Conservation (phyloP, 2,329 filamentous ascomycete species). For the Paracoccidioides brasiliensis region DNA sequence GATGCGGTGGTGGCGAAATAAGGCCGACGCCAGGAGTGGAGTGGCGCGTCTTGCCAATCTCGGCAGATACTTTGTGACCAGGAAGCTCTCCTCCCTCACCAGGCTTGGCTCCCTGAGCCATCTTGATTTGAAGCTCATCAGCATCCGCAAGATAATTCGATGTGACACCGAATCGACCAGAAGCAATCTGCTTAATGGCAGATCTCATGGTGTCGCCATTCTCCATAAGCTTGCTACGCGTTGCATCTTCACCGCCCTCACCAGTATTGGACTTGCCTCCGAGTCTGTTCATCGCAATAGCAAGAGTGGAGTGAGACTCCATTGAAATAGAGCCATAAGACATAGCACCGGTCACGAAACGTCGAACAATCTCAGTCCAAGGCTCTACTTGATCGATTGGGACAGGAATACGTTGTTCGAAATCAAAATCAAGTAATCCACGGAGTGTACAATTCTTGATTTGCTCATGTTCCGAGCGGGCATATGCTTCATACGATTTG, state of each 20-base stretch:
- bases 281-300: conserved; percentile 91
- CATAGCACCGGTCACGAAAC: conserved; percentile 96
- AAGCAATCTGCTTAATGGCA: conserved; percentile 94
- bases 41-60: conserved; percentile 87
- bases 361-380: conserved; percentile 93
- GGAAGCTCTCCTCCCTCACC: conserved; percentile 95
- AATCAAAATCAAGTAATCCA: conserved; percentile 90
- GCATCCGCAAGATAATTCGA: conserved; percentile 89
- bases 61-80: conserved; percentile 89
- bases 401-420: conserved; percentile 70
- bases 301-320: conserved; percentile 92
- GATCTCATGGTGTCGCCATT: conserved; percentile 96
- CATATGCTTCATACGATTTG: conserved; percentile 96
- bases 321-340: conserved; percentile 97
- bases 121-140: conserved; percentile 97
- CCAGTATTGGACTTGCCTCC: conserved; percentile 97
- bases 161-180: conserved; percentile 90
- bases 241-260: conserved; percentile 90
- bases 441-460: conserved; percentile 94
- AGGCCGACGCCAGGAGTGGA: conserved; percentile 92
- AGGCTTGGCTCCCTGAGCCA: conserved; percentile 96
- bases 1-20: conserved; percentile 89
- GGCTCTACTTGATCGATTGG: conserved; percentile 95
- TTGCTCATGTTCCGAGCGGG: conserved; percentile 81
- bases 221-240: conserved; percentile 71